These are phyloP conservation scores for Yarrowia bubula DNA, from an alignment of 805 yeast genomes.

Conservation along the genomic window DNA sequence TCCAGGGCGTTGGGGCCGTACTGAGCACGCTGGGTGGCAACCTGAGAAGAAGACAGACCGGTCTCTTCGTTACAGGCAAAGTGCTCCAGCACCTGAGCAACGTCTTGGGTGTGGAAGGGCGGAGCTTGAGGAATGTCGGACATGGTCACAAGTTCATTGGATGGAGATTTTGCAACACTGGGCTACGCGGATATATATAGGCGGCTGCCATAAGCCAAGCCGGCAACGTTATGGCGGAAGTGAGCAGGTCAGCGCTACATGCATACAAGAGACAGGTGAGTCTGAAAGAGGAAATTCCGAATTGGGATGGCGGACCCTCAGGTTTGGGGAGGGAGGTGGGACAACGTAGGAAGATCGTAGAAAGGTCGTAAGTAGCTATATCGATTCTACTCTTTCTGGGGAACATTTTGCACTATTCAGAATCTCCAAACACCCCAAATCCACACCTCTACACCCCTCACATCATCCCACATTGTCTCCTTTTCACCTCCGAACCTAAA, in stretches of 20 bases:
- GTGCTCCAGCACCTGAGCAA: neutral
- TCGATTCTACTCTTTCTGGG: too few species aligned
- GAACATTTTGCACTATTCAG: too few species aligned
- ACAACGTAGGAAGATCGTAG: too few species aligned
- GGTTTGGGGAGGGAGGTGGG: too few species aligned
- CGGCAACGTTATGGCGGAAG: slow-evolving; percentile 7
- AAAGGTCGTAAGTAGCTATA: too few species aligned
- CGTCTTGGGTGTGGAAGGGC: slow-evolving; percentile 13
- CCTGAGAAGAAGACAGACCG: slow-evolving; percentile 21
- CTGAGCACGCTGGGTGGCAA: slow-evolving; percentile 21
- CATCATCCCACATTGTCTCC: too few species aligned
- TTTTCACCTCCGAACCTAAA: neutral
- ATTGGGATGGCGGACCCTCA: neutral
- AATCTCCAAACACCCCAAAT: too few species aligned
- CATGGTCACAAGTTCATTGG: neutral
- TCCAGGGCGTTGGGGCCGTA: slow-evolving; percentile 65
- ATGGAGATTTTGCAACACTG: too few species aligned
- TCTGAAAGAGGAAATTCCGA: slow-evolving; percentile 1
- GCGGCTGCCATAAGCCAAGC: slow-evolving; percentile 7
- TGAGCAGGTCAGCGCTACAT: neutral
- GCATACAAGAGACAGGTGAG: slow-evolving; percentile 5
- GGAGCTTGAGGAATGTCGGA: neutral
- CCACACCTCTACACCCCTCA: too few species aligned
- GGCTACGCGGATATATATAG: neutral
- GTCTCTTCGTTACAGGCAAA: neutral